Percentiles rank a stretch among this genome's conserved stretches.
Conservation (phyloP, 1,139 yeast genomes). For the Diutina neorugosa region DNA sequence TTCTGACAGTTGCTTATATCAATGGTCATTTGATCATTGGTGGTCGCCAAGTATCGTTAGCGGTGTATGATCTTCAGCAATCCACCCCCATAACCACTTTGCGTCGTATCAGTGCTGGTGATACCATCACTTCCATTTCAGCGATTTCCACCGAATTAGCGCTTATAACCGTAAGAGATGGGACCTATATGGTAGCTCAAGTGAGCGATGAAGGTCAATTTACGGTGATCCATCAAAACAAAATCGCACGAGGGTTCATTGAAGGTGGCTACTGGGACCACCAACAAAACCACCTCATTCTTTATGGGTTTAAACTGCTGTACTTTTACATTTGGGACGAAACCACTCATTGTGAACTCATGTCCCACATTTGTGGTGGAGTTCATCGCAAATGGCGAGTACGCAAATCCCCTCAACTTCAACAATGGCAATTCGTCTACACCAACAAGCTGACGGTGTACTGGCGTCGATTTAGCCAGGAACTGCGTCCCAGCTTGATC, state of each 20-base stretch:
- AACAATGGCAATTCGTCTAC: conserved; percentile 29
- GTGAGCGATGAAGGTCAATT: conserved; percentile 11
- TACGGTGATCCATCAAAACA: conserved; percentile 44
- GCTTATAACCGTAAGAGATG: conserved; percentile 49
- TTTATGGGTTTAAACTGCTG: conserved; percentile 77
- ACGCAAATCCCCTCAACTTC: conserved; percentile 6
- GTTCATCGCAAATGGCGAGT: conserved; percentile 68
- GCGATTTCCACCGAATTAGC: conserved; percentile 16
- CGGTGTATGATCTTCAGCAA: background rate
- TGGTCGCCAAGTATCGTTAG: background rate
- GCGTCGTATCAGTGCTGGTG: conserved; percentile 32
- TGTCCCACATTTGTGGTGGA: conserved; percentile 79
- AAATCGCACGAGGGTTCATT: conserved; percentile 60
- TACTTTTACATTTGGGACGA: conserved; percentile 78
- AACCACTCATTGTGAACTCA: conserved; percentile 57
- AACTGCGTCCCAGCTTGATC: conserved; percentile 14
- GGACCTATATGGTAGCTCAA: conserved; percentile 34
- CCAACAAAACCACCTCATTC: conserved; percentile 24
- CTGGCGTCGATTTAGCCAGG: background rate
- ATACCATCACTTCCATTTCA: conserved; percentile 52
- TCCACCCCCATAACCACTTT: background rate
- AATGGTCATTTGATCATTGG: background rate
- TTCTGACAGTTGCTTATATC: background rate
- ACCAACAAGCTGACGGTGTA: conserved; percentile 34
- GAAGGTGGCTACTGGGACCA: conserved; percentile 46